phyloP scores from a whole-genome alignment of 495 filamentous ascomycete genomes.

The Neurospora tetraspora region DNA sequence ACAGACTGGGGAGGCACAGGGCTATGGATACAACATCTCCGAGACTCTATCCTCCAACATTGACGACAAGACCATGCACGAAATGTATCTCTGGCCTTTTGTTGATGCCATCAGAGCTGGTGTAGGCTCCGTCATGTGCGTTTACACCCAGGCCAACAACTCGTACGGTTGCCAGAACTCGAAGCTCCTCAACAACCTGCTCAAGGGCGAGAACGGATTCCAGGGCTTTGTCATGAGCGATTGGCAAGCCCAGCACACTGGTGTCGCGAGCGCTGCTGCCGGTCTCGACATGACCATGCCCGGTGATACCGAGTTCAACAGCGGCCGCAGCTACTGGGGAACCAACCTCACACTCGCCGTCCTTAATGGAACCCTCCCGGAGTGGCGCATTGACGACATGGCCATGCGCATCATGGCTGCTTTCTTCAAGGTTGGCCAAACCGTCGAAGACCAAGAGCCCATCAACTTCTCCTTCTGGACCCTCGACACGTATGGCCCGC shows the following conservation, averaged over 20 bases:
- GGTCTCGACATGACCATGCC: conserved; percentile 96
- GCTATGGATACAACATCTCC: conserved; percentile 53
- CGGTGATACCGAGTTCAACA: conserved; percentile 69
- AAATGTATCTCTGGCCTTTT: conserved; percentile 74
- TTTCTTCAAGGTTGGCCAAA: conserved; percentile 81
- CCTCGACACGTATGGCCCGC: conserved; percentile 57
- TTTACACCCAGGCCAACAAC: conserved; percentile 87
- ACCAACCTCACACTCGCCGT: conserved; percentile 74
- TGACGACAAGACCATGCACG: conserved; percentile 91
- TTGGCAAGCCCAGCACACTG: conserved; percentile 81
- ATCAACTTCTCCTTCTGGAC: conserved; percentile 91
- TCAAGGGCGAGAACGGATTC: conserved; percentile 89
- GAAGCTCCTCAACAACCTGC: conserved; percentile 64
- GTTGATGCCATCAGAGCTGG: conserved; percentile 41
- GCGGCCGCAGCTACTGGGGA: conserved; percentile 70
- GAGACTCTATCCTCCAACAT: conserved; percentile 70
- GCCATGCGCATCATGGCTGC: conserved; percentile 85
- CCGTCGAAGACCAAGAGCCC: conserved; percentile 42
- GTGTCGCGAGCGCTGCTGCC: conserved; percentile 66
- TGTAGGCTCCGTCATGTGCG: conserved; percentile 86
- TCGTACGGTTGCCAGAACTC: conserved; percentile 80
- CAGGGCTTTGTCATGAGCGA: conserved; percentile 92
- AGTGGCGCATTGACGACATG: conserved; percentile 92
- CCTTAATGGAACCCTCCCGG: conserved; percentile 81
- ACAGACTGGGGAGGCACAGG: conserved; percentile 51